These are phyloP conservation scores for Podaxis sp. DNA, from an alignment of 768 basidiomycete genomes.

Conservation along the genomic window DNA sequence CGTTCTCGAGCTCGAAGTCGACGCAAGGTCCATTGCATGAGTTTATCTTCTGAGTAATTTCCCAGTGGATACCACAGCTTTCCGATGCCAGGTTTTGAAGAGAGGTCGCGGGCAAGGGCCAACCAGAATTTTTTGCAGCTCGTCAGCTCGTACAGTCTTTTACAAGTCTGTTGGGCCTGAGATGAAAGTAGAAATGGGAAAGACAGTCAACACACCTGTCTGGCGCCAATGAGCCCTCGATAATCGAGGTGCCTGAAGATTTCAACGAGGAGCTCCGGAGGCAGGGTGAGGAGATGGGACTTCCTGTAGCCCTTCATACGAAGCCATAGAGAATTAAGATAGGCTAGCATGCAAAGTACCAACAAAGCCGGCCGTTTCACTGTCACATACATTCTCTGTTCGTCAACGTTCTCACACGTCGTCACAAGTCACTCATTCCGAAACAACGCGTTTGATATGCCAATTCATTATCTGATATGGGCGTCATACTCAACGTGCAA, in stretches of 20 bases:
- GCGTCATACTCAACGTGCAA: too few species aligned
- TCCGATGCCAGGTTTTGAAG: not conserved
- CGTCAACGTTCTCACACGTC: too few species aligned
- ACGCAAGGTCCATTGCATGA: not conserved
- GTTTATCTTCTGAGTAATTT: not conserved
- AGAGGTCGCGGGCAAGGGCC: not conserved
- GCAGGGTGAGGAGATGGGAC: not conserved
- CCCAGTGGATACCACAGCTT: not conserved
- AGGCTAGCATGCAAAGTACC: not conserved
- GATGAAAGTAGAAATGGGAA: too few species aligned
- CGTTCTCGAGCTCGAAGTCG: not conserved
- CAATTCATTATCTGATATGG: too few species aligned
- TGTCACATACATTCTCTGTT: too few species aligned
- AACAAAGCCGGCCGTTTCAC: not conserved
- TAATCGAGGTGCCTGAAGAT: not conserved
- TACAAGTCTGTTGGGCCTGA: not conserved
- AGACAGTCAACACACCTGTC: not conserved
- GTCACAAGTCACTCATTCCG: too few species aligned
- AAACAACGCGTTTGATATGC: too few species aligned
- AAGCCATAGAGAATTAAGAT: not conserved
- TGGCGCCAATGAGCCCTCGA: not conserved
- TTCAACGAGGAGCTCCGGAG: not conserved
- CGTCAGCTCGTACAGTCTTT: not conserved
- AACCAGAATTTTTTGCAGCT: not conserved
- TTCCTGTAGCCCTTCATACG: not conserved